phyloP scores from a whole-genome alignment of 2,329 filamentous ascomycete genomes.

The Claviceps maximensis region DNA sequence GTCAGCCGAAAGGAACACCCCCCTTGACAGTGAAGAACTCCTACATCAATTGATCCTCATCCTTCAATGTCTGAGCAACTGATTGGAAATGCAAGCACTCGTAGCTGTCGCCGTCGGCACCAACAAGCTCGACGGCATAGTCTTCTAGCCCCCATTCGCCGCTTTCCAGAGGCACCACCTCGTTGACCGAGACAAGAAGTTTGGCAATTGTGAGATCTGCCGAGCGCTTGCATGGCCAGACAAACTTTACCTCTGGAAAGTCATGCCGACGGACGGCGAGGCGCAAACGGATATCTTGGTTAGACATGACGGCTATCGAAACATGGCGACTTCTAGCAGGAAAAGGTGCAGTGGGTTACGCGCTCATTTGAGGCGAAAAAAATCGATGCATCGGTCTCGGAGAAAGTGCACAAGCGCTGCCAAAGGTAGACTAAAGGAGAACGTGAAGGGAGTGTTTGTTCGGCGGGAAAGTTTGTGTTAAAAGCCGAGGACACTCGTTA shows the following conservation, averaged over 20 bases:
- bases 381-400: not conserved
- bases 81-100: slow-evolving; percentile 81
- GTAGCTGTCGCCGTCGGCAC: slow-evolving; percentile 45
- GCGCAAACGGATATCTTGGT: slow-evolving; percentile 50
- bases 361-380: not conserved
- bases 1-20: not conserved
- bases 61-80: slow-evolving; percentile 55
- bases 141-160: slow-evolving; percentile 78
- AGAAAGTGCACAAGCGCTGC: not conserved
- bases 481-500: not conserved
- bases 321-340: slow-evolving; percentile 10
- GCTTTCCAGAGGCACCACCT: slow-evolving; percentile 68
- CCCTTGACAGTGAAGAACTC: not conserved
- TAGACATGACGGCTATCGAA: slow-evolving; percentile 8
- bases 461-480: not conserved
- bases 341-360: not conserved
- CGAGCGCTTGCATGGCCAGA: slow-evolving; percentile 51
- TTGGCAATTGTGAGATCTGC: slow-evolving; percentile 58
- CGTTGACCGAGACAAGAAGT: slow-evolving; percentile 66
- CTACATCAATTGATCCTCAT: slow-evolving; percentile 73
- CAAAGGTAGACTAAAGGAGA: not conserved
- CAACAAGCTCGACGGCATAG: slow-evolving; percentile 65
- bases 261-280: slow-evolving; percentile 60
- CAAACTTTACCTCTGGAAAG: slow-evolving; percentile 56
- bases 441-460: not conserved